phyloP scores from a whole-genome alignment of 1,284 basidiomycete genomes.

The Moesziomyces parantarcticus region DNA sequence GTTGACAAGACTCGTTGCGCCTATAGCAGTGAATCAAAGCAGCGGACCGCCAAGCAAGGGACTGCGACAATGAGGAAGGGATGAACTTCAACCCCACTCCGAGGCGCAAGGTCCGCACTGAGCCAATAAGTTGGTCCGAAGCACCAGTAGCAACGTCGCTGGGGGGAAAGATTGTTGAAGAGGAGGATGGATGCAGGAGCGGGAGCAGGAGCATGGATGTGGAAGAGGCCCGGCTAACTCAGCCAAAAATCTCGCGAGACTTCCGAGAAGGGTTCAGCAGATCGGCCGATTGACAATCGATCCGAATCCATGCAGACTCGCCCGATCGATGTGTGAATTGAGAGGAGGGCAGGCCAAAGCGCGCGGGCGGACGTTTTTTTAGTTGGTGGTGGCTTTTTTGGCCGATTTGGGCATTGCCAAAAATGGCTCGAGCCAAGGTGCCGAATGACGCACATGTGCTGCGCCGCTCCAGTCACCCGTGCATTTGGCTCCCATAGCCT shows the following conservation, averaged over 20 bases:
- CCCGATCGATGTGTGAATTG: slow-evolving; percentile 2
- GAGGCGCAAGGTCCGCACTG: no score
- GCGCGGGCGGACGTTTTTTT: no score
- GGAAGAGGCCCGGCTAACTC: neutral
- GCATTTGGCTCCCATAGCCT: neutral
- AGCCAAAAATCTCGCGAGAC: neutral
- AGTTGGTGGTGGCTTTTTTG: neutral
- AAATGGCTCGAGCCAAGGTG: slow-evolving; percentile 17
- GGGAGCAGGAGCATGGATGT: neutral
- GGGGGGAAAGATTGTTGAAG: no score
- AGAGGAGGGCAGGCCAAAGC: neutral
- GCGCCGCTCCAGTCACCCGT: slow-evolving; percentile 1
- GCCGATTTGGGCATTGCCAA: slow-evolving; percentile 1
- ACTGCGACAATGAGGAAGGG: no score
- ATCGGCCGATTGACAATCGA: neutral
- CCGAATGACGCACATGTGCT: slow-evolving; percentile 37
- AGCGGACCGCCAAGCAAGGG: neutral
- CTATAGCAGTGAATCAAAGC: neutral
- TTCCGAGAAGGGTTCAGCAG: slow-evolving; percentile 7
- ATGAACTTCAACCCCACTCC: no score
- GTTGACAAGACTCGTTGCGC: neutral
- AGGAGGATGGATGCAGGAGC: neutral
- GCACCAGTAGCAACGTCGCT: no score
- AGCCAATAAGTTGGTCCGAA: no score
- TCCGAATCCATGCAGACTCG: neutral